Evolutionary conservation across 2,329 filamentous ascomycete species (phyloP), one percentile per base, ranked within the genome.

Genomic region (Hirsutella rhossiliensis): DNA sequence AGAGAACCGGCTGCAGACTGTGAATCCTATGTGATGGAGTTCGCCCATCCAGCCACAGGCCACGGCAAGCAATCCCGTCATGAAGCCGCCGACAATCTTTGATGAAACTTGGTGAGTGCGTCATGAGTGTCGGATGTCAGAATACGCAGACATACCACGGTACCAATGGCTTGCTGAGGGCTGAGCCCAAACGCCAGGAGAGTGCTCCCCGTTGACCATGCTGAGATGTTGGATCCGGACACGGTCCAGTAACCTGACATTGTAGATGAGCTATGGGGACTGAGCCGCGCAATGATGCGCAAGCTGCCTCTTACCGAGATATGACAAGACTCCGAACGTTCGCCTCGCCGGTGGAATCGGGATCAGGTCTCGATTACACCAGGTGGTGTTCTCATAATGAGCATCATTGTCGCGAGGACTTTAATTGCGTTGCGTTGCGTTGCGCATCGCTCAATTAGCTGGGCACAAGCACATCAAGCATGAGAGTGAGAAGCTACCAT

Each of bases 1-100:
- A 8, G 65, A 67, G 48, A 62, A 71, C 6, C 71, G 60, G 48
- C 50, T 52, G 8, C 50, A 50, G 15, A 57, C 54, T 7, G 54
- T 55, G 44, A 52, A 57, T 36, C 54, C 54, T 19, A 57, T 50
- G 38, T 56, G 47, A n/a, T 55, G 53, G 27, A 49, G 40, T 20
- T 52, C 52, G 18, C 53, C 53, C 43, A 53, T 49, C 52, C 50
- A 55, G 11, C 53, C 53, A 32, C 47, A 50, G 3, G 45, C 41
- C 11, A 54, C 49, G 2, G 52, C 51, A 11, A 54, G 43, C 15
- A 50, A 28, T 11, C 52, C 51, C 9, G 50, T 50, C 5, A 54
- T 11, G 8, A 53, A 31, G 27, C 48, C 51, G 12, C 52, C 50
- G 11, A 54, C 29, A 15, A 54, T 42, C 41, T 43, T n/a, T 13